Conservation (phyloP, 495 filamentous ascomycete species). For the Pyrenopolyporus hunteri region DNA sequence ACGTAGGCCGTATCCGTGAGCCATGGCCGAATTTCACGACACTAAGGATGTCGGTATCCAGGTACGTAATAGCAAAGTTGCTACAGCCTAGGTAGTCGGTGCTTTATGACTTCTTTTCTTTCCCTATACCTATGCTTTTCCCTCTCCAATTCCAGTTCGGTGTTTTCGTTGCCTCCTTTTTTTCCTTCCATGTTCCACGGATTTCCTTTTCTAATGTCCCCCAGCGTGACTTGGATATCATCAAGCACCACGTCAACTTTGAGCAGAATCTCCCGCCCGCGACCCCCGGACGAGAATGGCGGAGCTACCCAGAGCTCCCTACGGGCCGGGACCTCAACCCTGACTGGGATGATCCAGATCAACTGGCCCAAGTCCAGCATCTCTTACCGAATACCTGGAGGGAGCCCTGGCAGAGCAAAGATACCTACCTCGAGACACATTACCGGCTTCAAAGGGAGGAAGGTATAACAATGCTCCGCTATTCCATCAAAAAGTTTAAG, state of each 20-base stretch:
- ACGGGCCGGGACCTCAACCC: constrained; percentile 46
- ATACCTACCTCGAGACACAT: constrained; percentile 65
- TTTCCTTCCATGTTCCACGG: too few relatives aligned
- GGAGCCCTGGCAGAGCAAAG: constrained; percentile 50
- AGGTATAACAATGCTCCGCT: constrained; percentile 62
- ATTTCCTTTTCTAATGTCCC: constrained; percentile 14
- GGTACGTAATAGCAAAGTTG: neutral
- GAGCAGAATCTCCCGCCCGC: constrained; percentile 8
- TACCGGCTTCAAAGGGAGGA: constrained; percentile 74
- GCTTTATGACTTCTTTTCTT: neutral
- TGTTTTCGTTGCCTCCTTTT: too few relatives aligned
- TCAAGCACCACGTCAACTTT: constrained; percentile 40
- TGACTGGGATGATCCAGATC: constrained; percentile 40
- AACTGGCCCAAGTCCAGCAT: constrained; percentile 44
- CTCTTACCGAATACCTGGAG: constrained; percentile 46
- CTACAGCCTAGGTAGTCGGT: too few relatives aligned
- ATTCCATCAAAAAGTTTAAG: constrained; percentile 59
- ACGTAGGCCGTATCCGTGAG: too few relatives aligned
- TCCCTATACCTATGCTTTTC: too few relatives aligned
- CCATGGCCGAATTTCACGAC: constrained; percentile 6
- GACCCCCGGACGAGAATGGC: constrained; percentile 45
- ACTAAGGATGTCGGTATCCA: neutral
- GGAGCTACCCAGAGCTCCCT: constrained; percentile 52
- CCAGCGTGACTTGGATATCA: constrained; percentile 38
- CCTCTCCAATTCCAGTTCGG: too few relatives aligned